Evolutionary conservation across 2,329 filamentous ascomycete species (phyloP).

Genomic region (Ramularia collo-cygni): DNA sequence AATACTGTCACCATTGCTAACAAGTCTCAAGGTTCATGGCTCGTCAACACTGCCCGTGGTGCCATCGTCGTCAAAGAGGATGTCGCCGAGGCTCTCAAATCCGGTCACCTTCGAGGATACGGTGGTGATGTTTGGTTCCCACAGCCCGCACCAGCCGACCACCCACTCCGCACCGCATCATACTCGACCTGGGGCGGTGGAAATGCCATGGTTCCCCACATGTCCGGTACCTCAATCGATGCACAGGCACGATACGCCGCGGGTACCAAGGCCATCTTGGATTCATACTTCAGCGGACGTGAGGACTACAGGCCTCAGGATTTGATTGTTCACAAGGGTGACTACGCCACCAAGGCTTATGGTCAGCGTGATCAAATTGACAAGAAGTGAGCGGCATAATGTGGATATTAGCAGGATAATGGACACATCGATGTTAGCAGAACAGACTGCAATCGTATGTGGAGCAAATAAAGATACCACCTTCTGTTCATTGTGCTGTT

Average conservation of each 20-base stretch:
- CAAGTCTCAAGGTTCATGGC: constrained; percentile 66
- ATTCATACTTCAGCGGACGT: constrained; percentile 82
- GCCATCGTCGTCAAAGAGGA: constrained; percentile 99
- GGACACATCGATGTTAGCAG: background rate
- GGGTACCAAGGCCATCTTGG: constrained; percentile 73
- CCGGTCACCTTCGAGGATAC: constrained; percentile 84
- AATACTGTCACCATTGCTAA: constrained; percentile 3
- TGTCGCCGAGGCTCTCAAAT: constrained; percentile 86
- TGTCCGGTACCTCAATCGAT: constrained; percentile 98
- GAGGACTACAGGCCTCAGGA: constrained; percentile 86
- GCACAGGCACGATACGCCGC: constrained; percentile 67
- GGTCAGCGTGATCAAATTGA: constrained; percentile 51
- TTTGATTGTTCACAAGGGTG: constrained; percentile 79
- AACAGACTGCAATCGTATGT: background rate
- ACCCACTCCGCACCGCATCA: constrained; percentile 75
- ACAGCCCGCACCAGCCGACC: constrained; percentile 89
- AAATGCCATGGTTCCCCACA: constrained; percentile 98
- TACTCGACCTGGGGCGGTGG: constrained; percentile 94
- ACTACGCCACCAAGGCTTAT: constrained; percentile 93
- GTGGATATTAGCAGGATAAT: background rate
- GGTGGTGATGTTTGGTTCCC: constrained; percentile 93
- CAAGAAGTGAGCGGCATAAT: constrained; percentile 6
- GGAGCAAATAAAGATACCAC: too few relatives aligned
- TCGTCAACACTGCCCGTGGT: constrained; percentile 96
- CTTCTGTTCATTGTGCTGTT: too few relatives aligned